Evolutionary conservation across 1,139 yeast genomes (phyloP), one percentile per base, ranked within the genome.

Genomic region (Barnettozyma hawaiiensis): DNA sequence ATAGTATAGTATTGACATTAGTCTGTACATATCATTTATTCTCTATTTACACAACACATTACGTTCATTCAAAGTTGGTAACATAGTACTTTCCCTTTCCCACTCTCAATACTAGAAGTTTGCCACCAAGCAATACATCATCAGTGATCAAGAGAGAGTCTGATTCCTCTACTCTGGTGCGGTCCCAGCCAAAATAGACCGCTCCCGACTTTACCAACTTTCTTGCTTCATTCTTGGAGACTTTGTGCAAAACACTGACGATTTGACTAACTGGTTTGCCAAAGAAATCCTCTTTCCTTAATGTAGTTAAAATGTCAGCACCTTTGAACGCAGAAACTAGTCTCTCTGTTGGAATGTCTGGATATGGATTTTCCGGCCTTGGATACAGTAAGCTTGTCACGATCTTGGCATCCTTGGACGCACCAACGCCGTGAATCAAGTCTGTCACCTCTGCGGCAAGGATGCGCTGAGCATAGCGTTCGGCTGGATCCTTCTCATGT

Each of bases 401-500:
- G 35, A 71, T 67, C 9, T 79, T 76, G 57, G 87, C 82, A 42
- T 77, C 73, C 26, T 73, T 71, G 3, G 95, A 95, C 6, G 74
- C 70, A 0, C 92, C 94, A 10, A 70, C 70, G 0, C 97, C 98
- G 62, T 89, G 97, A 29, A 92, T 73, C 56, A 92, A 69, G 54
- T 86, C 95, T 5, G 92, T 84, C 36, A 90, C 85, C 59, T 92
- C 97, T 36, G 77, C 66, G 0, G 97, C 97, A 37, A 92, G 70
- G 0, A 80, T 62, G 37, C 78, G 68, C 63, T 92, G 97, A 0
- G 92, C 97, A 23, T 69, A 52, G 47, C 96, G 73, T 32, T 65
- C 55, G 0, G 82, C 78, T 12, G 92, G 90, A 47, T 78, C 76
- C 22, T 63, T 47, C 4, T 56, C 52, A 54, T 90, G 97, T 24